A percentile compares a stretch with the other conserved stretches of the same genome.
These are phyloP conservation scores for Neofusicoccum umdonicola DNA, from an alignment of 2,329 filamentous ascomycete species.

Conservation along the genomic window DNA sequence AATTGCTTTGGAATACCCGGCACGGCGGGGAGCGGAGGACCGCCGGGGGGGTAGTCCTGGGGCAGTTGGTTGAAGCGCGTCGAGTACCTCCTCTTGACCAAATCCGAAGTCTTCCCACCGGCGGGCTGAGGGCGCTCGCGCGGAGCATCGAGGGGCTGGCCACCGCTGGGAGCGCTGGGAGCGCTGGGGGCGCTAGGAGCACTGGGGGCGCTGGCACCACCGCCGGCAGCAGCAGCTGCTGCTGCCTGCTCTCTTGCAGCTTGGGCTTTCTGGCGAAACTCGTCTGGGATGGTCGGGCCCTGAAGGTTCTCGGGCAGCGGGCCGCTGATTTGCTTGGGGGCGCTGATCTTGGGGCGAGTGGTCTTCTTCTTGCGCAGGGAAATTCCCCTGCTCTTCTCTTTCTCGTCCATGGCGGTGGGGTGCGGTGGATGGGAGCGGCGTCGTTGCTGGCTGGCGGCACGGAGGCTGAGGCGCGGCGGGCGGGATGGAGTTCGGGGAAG, in stretches of 20 bases:
- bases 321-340: conserved; percentile 55
- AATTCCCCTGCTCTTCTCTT: conserved; percentile 53
- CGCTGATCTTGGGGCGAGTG: conserved; percentile 57
- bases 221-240: not conserved
- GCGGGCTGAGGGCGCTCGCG: conserved; percentile 45
- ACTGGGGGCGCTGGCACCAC: conserved; percentile 12
- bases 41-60: conserved; percentile 60
- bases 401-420: conserved; percentile 22
- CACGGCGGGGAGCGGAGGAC: conserved; percentile 61
- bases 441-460: not conserved
- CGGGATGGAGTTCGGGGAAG: conserved; percentile 13
- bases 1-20: conserved; percentile 65
- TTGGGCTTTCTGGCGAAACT: conserved; percentile 1
- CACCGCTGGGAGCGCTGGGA: conserved; percentile 14
- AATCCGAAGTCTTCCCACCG: conserved; percentile 61
- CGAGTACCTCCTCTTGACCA: conserved; percentile 93
- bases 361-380: conserved; percentile 63
- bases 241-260: not conserved
- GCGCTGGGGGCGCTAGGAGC: not conserved
- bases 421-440: not conserved
- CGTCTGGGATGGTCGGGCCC: conserved; percentile 15
- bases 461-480: conserved; percentile 5
- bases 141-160: conserved; percentile 24
- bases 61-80: conserved; percentile 82
- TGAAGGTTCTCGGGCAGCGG: conserved; percentile 26